phyloP scores from a whole-genome alignment of 768 basidiomycete genomes.

The Hypholoma fasciculare region DNA sequence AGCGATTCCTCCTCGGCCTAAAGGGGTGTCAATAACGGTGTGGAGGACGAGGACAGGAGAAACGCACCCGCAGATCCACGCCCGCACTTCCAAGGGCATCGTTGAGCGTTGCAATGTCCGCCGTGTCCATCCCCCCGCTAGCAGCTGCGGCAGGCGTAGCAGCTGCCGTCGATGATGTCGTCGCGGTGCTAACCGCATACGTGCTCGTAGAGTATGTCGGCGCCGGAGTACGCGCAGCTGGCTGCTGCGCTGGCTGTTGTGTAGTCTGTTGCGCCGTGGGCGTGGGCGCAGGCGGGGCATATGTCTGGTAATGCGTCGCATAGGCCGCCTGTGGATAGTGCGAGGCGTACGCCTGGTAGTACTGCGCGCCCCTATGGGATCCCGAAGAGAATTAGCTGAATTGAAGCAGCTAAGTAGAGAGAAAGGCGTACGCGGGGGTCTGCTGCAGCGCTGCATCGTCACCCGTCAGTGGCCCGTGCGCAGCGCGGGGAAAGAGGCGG shows the following conservation, averaged over 20 bases:
- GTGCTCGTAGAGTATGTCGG: conserved; percentile 22
- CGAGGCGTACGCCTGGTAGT: conserved; percentile 45
- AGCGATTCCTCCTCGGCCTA: conserved; percentile 88
- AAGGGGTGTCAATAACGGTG: neutral
- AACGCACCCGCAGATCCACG: conserved; percentile 74
- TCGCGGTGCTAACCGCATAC: conserved; percentile 17
- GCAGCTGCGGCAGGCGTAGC: conserved; percentile 22
- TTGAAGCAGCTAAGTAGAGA: conserved; percentile 18
- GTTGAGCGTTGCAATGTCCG: conserved; percentile 77
- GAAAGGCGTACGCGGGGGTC: conserved; percentile 38
- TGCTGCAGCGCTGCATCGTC: conserved; percentile 68
- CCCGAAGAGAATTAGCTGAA: conserved; percentile 14
- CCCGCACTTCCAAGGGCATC: conserved; percentile 87
- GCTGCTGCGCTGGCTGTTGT: conserved; percentile 25
- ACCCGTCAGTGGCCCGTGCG: conserved; percentile 41
- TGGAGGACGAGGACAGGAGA: too few species aligned
- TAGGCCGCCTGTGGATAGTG: conserved; percentile 47
- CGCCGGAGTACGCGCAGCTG: conserved; percentile 18
- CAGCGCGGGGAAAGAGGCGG: conserved; percentile 7
- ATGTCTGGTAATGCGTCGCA: conserved; percentile 45
- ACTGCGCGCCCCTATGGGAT: conserved; percentile 40
- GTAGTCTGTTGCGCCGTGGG: conserved; percentile 9
- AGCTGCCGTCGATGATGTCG: conserved; percentile 5
- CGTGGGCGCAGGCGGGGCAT: conserved; percentile 28
- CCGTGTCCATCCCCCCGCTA: conserved; percentile 49